Percentiles rank a stretch among this genome's conserved stretches.
Evolutionary conservation across 768 basidiomycete species (phyloP).

Genomic region (Auricularia sp.): DNA sequence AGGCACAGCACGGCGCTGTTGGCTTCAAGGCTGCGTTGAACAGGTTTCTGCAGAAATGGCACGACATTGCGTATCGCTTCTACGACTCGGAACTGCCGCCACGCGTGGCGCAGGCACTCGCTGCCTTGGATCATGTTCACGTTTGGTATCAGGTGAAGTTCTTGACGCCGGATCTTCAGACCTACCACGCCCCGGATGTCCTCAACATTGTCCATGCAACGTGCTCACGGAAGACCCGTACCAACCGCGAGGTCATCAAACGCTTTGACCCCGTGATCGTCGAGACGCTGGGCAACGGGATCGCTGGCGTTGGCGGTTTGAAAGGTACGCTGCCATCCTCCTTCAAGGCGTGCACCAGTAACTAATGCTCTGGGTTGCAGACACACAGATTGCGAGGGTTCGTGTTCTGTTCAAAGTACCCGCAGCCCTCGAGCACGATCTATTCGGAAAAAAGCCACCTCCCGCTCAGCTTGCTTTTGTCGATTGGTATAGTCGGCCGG

Average conservation of each 20-base stretch:
- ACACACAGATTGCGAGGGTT: constrained; percentile 18
- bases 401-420: constrained; percentile 18
- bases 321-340: constrained; percentile 12
- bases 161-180: constrained; percentile 15
- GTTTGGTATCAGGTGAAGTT: constrained; percentile 26
- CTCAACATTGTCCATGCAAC: constrained; percentile 10
- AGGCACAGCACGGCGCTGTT: background rate
- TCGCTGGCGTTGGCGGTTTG: constrained; percentile 4
- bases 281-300: constrained; percentile 8
- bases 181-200: constrained; percentile 15
- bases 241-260: background rate
- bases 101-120: background rate
- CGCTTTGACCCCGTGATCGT: constrained; percentile 30
- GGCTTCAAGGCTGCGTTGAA: background rate
- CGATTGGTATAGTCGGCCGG: constrained; percentile 19
- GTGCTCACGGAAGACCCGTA: constrained; percentile 6
- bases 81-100: background rate
- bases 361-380: constrained; percentile 8
- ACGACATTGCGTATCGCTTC: background rate
- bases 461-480: constrained; percentile 20
- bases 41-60: background rate
- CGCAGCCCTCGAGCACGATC: background rate
- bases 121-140: background rate
- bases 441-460: constrained; percentile 4
- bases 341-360: background rate